Percentiles rank a stretch among this genome's conserved stretches.
Conservation (phyloP, 2,329 filamentous ascomycete genomes). For the Plectosphaerella plurivora region DNA sequence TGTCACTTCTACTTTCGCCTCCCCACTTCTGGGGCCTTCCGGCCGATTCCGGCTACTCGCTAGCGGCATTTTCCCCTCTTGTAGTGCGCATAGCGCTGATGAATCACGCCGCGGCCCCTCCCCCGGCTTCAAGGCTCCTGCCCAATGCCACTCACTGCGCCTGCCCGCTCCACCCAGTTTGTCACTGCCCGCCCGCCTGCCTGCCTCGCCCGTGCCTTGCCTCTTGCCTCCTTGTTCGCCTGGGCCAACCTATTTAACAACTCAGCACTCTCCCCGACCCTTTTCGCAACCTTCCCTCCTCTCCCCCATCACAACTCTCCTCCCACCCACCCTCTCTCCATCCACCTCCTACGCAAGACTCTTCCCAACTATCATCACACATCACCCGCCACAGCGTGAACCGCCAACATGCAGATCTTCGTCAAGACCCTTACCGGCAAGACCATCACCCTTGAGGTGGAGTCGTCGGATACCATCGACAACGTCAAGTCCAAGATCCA, state of each 20-base stretch:
- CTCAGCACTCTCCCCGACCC: constrained; percentile 3
- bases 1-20: constrained; percentile 24
- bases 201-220: background rate
- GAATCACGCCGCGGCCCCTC: constrained; percentile 3
- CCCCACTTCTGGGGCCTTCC: constrained; percentile 14
- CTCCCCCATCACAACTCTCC: constrained; percentile 6
- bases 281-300: constrained; percentile 2
- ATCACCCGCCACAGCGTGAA: constrained; percentile 15
- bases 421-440: constrained; percentile 89
- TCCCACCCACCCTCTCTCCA: background rate
- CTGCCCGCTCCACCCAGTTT: background rate
- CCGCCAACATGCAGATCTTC: constrained; percentile 86
- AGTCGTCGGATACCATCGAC: constrained; percentile 75
- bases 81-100: constrained; percentile 5
- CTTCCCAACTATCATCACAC: constrained; percentile 10
- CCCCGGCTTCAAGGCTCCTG: constrained; percentile 1
- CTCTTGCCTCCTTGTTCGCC: background rate
- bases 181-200: background rate
- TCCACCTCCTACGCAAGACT: background rate
- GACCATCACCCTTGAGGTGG: constrained; percentile 79
- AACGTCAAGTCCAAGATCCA: constrained; percentile 89
- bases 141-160: background rate
- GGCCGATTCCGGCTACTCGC: background rate
- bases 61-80: background rate
- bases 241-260: constrained; percentile 1